Evolutionary conservation across 441 rosid genomes (phyloP).

Genomic region (Brassica hybrid): DNA sequence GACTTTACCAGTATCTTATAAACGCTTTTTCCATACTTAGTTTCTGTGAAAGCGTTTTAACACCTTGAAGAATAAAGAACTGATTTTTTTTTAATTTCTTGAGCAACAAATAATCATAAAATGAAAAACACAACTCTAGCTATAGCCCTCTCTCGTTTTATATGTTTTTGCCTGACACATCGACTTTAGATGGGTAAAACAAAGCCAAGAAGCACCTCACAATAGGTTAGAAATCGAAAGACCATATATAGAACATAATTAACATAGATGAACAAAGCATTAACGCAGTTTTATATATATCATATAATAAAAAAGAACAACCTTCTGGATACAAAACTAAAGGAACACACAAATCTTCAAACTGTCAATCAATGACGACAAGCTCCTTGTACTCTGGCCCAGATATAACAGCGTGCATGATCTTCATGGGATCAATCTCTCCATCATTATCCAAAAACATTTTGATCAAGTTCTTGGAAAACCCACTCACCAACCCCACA

Average conservation of each 20-base stretch:
- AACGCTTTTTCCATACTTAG: not conserved
- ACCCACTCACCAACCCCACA: constrained; percentile 66
- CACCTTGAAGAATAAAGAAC: not conserved
- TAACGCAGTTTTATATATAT: not conserved
- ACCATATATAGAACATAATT: not conserved
- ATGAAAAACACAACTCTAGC: not conserved
- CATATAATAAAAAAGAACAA: not conserved
- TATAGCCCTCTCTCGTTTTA: not conserved
- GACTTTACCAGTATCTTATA: too few relatives aligned
- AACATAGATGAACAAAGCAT: not conserved
- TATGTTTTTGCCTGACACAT: not conserved
- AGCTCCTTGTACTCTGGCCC: constrained; percentile 52
- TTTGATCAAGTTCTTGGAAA: constrained; percentile 63
- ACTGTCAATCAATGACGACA: constrained; percentile 24
- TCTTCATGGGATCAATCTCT: constrained; percentile 39
- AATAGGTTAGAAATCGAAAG: not conserved
- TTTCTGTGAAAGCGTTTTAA: not conserved
- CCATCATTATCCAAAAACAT: constrained; percentile 55
- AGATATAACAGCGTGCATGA: constrained; percentile 56
- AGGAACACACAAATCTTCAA: constrained; percentile 37
- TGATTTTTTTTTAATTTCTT: not conserved
- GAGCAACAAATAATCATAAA: not conserved
- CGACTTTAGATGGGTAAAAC: not conserved
- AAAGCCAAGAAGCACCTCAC: not conserved
- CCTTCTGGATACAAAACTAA: constrained; percentile 33